Conservation (phyloP, 2,329 filamentous ascomycete species). For the Epicoccum nigrum region DNA sequence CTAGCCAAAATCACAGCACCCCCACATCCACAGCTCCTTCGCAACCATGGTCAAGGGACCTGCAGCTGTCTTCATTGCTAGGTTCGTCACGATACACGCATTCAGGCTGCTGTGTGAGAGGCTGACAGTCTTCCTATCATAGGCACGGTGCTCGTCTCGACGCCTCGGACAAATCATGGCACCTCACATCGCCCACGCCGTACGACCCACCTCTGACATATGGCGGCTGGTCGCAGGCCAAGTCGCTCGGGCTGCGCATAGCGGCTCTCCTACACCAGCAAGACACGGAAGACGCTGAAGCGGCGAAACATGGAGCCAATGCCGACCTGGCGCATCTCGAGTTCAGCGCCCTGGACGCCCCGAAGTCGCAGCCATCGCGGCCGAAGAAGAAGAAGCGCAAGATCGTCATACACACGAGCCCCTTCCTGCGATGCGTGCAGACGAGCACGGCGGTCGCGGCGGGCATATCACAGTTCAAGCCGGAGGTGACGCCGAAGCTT, state of each 20-base stretch:
- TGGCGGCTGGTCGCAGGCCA: conserved; percentile 88
- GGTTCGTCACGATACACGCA: conserved; percentile 41
- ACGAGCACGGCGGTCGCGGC: conserved; percentile 88
- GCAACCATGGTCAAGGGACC: conserved; percentile 53
- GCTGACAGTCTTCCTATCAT: conserved; percentile 39
- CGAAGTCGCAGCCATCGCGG: conserved; percentile 27
- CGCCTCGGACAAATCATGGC: conserved; percentile 93
- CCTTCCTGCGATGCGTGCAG: conserved; percentile 90
- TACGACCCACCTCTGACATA: conserved; percentile 97
- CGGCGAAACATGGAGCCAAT: conserved; percentile 23
- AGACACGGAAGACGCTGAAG: conserved; percentile 54
- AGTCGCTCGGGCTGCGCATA: conserved; percentile 81
- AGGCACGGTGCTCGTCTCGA: conserved; percentile 94
- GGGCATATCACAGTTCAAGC: conserved; percentile 73
- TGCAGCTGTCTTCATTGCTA: conserved; percentile 57
- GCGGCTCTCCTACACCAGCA: conserved; percentile 68
- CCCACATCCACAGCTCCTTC: conserved; percentile 14
- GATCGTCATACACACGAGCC: conserved; percentile 89
- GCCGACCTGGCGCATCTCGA: conserved; percentile 30
- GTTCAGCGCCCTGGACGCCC: conserved; percentile 28
- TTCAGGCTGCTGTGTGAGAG: conserved; percentile 7
- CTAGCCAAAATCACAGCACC: conserved; percentile 10
- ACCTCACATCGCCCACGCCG: conserved; percentile 87
- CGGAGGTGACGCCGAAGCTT: conserved; percentile 36
- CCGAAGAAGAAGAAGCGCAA: conserved; percentile 70